A percentile compares a stretch with the other conserved stretches of the same genome.
Evolutionary conservation across 1,284 basidiomycete genomes (phyloP).

Genomic region (Marasmius tenuissimus): DNA sequence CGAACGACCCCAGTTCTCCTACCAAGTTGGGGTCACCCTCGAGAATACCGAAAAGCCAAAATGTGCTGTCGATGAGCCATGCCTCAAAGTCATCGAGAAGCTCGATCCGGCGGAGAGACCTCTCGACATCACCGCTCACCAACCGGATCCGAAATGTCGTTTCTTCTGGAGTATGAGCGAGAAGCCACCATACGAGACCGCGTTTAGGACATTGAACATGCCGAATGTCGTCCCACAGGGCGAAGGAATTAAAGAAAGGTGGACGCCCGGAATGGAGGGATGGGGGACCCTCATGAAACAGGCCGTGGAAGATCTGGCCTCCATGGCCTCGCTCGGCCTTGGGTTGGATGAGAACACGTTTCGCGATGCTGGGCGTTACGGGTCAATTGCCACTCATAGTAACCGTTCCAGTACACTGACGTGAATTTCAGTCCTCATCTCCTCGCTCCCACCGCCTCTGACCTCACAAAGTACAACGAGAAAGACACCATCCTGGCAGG

Average conservation of each 20-base stretch:
- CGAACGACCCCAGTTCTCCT: constrained; percentile 76
- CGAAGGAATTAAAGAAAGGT: constrained; percentile 54
- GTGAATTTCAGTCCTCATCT: constrained; percentile 67
- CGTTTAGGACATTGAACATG: constrained; percentile 74
- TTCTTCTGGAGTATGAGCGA: constrained; percentile 91
- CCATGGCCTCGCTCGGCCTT: constrained; percentile 83
- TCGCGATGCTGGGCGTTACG: constrained; percentile 79
- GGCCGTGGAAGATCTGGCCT: constrained; percentile 77
- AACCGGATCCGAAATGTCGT: constrained; percentile 88
- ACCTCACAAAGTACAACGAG: constrained; percentile 75
- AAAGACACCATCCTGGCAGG: constrained; percentile 85
- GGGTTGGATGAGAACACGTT: constrained; percentile 70
- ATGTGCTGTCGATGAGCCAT: constrained; percentile 77
- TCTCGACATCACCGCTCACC: constrained; percentile 74
- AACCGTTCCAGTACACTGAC: background rate
- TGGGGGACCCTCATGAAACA: constrained; percentile 87
- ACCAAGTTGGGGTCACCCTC: constrained; percentile 84
- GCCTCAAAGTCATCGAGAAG: constrained; percentile 67
- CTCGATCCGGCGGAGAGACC: constrained; percentile 78
- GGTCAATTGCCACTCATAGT: constrained; percentile 43
- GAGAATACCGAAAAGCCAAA: constrained; percentile 94
- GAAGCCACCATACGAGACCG: constrained; percentile 74
- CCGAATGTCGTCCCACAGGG: constrained; percentile 77
- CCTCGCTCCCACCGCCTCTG: constrained; percentile 88
- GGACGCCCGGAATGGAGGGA: constrained; percentile 71